Evolutionary conservation across 78 protist species (phyloP).

Genomic region (Reticulomyxa filosa): DNA sequence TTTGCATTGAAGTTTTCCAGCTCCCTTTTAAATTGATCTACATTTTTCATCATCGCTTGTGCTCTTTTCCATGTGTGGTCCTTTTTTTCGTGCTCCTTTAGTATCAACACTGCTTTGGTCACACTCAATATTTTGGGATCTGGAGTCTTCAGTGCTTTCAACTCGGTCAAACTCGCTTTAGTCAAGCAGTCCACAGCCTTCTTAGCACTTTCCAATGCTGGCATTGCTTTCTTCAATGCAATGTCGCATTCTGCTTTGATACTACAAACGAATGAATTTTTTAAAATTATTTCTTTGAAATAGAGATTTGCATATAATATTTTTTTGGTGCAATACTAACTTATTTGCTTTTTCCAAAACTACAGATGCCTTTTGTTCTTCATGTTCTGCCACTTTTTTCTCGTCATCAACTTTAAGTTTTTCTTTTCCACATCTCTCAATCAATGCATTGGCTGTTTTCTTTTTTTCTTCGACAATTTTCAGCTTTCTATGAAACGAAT

Average conservation of each 20-base stretch:
- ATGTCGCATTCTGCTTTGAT: slow-evolving; percentile 17
- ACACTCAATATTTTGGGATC: slow-evolving; percentile 26
- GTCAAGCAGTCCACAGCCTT: slow-evolving; percentile 50
- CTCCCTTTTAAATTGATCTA: slow-evolving; percentile 15
- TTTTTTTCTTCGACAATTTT: background rate
- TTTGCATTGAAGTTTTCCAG: slow-evolving; percentile 5
- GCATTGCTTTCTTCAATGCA: slow-evolving; percentile 44
- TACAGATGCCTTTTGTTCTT: slow-evolving; percentile 25
- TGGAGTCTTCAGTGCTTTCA: slow-evolving; percentile 33
- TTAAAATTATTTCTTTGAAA: no score
- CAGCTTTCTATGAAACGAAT: slow-evolving; percentile 20
- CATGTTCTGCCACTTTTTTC: slow-evolving; percentile 27
- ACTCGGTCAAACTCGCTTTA: slow-evolving; percentile 44
- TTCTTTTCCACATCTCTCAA: slow-evolving; percentile 28
- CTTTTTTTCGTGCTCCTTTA: background rate
- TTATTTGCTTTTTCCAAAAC: slow-evolving; percentile 16
- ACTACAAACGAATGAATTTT: slow-evolving; percentile 6
- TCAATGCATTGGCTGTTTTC: slow-evolving; percentile 12
- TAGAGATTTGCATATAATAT: no score
- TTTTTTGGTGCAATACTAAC: no score
- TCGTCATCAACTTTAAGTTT: slow-evolving; percentile 14
- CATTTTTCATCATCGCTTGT: slow-evolving; percentile 19
- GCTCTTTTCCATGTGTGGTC: slow-evolving; percentile 28
- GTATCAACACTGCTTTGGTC: slow-evolving; percentile 8
- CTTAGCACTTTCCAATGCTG: slow-evolving; percentile 39